A percentile compares a stretch with the other conserved stretches of the same genome.
phyloP scores from a whole-genome alignment of 257 asterid species.

The Oldenlandia corymbosa region DNA sequence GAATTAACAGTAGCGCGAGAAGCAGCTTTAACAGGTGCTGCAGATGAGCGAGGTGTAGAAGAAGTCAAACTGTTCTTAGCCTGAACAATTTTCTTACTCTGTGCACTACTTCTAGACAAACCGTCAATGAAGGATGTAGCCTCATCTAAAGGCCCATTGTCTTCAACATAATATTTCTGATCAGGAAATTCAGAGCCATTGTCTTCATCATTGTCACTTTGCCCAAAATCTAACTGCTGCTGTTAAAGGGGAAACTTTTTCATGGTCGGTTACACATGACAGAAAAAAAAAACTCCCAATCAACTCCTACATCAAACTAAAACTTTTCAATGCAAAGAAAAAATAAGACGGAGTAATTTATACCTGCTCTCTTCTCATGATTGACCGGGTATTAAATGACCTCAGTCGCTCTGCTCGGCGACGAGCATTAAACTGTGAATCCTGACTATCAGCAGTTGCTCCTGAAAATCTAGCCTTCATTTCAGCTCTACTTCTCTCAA shows the following conservation, averaged over 20 bases:
- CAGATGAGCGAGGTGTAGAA: constrained; percentile 53
- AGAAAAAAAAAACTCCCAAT: constrained; percentile 26
- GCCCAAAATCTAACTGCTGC: constrained; percentile 62
- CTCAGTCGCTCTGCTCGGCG: constrained; percentile 71
- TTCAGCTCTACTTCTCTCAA: constrained; percentile 72
- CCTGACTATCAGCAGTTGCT: constrained; percentile 44
- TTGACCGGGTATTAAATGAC: constrained; percentile 57
- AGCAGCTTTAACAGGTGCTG: constrained; percentile 53
- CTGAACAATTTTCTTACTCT: constrained; percentile 50
- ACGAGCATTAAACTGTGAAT: constrained; percentile 36
- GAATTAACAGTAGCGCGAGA: constrained; percentile 46
- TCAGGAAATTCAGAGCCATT: constrained; percentile 38
- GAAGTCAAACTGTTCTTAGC: constrained; percentile 44
- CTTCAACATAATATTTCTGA: constrained; percentile 35
- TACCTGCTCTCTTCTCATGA: constrained; percentile 67
- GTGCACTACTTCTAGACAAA: constrained; percentile 30
- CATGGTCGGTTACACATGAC: constrained; percentile 42
- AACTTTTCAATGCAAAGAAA: no score
- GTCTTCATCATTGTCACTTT: constrained; percentile 56
- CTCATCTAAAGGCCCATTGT: constrained; percentile 39
- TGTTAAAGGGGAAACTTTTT: constrained; percentile 53
- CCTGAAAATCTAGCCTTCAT: constrained; percentile 69
- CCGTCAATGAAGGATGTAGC: constrained; percentile 38
- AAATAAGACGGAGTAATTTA: no score
- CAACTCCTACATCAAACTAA: constrained; percentile 23